Base-by-base conservation (phyloP, 2,329 filamentous ascomycete species). In the Nothophoma quercina region DNA sequence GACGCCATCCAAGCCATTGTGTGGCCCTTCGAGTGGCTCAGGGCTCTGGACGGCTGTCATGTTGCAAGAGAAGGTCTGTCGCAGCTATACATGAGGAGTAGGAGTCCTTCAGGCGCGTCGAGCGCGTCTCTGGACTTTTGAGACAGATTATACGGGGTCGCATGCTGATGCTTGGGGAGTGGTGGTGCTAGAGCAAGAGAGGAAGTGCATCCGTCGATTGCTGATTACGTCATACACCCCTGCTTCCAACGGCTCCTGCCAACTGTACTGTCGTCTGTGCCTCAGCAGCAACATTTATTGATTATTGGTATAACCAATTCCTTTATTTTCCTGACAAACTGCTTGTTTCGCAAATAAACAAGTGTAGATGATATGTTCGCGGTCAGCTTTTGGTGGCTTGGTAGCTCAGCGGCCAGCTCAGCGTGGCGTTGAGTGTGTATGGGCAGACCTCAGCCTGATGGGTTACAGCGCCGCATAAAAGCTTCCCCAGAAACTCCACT, bases 41-140 rank as follows among this genome's bases (percentile, higher is more conserved):
- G 64, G 56, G 52, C 57, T 66, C 40, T 69, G 64, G 13, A 59
- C 40, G 26, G 63, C 63, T 33, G 61, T 68, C 70, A 72, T 72
- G 12, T 43, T 63, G 41, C n/a, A 21, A 7, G 10, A 1, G 3
- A 5, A 6, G 7, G 6, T n/a, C 26, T 28, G 10, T 36, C 33
- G 30, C 42, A 19, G 29, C 30, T 7, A 42, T 22, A 26, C 50
- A 53, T 53, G 19, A 34, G 30, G 49, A 25, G 23, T 6, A 18
- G 13, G 15, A 22, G 13, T 41, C 15, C 34, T 34, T 29, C 34
- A 22, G 19, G 38, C 38, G 36, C 36, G 50, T 36, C 10, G 13
- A 22, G 23, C 43, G 43, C 50, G 41, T 51, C 30, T 30, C 28
- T 15, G 7, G 16, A 5, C 29, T 32, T 22, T 15, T 10, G 21